Evolutionary conservation across 2,329 filamentous ascomycete genomes (phyloP), one percentile per base, ranked within the genome.

Genomic region (Biscogniauxia marginata): DNA sequence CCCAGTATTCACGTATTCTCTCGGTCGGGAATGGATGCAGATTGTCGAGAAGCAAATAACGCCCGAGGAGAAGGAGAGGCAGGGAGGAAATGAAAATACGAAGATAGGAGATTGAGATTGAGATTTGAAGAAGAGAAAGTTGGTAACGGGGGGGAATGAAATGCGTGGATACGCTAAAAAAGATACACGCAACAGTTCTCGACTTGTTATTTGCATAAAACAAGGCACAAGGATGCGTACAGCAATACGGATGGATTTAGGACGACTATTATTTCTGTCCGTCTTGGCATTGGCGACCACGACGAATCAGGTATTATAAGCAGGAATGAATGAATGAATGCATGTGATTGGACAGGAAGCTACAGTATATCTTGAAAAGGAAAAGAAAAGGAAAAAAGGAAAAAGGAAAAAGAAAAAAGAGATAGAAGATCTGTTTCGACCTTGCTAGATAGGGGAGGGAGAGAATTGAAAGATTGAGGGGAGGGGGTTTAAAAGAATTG

Each of bases 121-220:
- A 54, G 55, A 57, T 51, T 23, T 54, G 55, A 50, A 54, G 49
- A 57, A 51, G 51, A 48, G 47, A 39, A 49, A 21, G 53, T 46
- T 25, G 24, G 23, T 20, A 39, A 53, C 22, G 44, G 50, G 44
- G n/a, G 21, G 43, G 50, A 52, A 13, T 23, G 30, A 44, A 24
- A 11, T 49, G 25, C 46, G 22, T 49, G 46, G 22, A 30, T 49
- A 49, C 46, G 46, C 8, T 39, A 39, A 39, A 39, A 39, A 39
- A 39, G 13, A 39, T 39, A 39, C 9, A 39, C 9, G 30, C 30
- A 39, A 16, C 13, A 39, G n/a, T 4, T 39, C 30, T 39, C 30
- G 30, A 39, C 3, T 39, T 39, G 30, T 11, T 39, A 39, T 39
- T 39, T 39, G 30, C 30, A 39, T 39, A 39, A 39, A 39, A 39